phyloP scores from a whole-genome alignment of 768 basidiomycete species.

The Rhizopogon vulgaris region DNA sequence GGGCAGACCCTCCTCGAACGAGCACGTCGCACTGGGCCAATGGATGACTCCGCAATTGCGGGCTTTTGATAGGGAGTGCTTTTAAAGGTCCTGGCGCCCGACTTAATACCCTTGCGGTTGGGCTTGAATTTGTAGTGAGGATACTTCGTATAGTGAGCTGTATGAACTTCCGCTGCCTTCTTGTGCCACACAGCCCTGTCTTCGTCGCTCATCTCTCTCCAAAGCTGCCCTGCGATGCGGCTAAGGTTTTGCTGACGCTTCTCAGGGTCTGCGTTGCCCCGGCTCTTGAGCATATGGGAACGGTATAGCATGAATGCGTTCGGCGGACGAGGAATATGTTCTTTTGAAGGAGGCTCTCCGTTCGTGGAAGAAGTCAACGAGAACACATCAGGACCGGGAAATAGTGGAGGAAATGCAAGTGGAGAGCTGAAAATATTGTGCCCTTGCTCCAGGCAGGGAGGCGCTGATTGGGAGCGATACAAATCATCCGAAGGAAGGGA shows the following conservation, averaged over 20 bases:
- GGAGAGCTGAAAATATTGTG: not conserved
- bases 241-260: slow-evolving; percentile 51
- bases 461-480: slow-evolving; percentile 8
- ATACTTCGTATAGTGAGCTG: slow-evolving; percentile 23
- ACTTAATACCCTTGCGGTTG: slow-evolving; percentile 14
- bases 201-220: slow-evolving; percentile 35
- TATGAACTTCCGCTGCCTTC: slow-evolving; percentile 21
- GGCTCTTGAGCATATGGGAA: slow-evolving; percentile 41
- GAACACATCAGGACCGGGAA: not conserved
- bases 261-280: slow-evolving; percentile 38
- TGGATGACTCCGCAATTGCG: slow-evolving; percentile 33
- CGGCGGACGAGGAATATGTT: slow-evolving; percentile 40
- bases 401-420: not conserved
- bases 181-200: slow-evolving; percentile 32
- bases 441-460: slow-evolving; percentile 3
- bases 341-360: not conserved
- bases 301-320: slow-evolving; percentile 59
- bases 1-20: slow-evolving; percentile 24
- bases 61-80: slow-evolving; percentile 17
- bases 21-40: slow-evolving; percentile 26
- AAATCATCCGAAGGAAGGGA: not conserved
- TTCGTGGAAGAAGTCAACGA: not conserved
- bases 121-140: slow-evolving; percentile 25
- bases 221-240: slow-evolving; percentile 46
- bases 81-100: slow-evolving; percentile 10